A percentile compares a stretch with the other conserved stretches of the same genome.
phyloP scores from a whole-genome alignment of 805 yeast genomes.

The Saccharomycopsis malanga region DNA sequence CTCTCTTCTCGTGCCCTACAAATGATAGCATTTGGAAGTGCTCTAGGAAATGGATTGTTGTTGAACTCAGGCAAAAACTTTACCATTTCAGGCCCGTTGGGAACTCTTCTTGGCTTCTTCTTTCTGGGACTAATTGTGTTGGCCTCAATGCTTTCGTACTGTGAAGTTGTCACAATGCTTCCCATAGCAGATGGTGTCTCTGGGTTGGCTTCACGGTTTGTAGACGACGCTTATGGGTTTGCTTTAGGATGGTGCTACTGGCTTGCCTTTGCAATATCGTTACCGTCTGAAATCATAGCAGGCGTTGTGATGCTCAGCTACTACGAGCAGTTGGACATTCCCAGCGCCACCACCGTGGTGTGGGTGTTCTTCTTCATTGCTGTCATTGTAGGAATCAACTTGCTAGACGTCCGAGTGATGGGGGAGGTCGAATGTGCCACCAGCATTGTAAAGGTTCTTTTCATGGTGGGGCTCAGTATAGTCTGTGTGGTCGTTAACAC shows the following conservation, averaged over 20 bases:
- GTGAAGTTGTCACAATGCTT: slow-evolving; percentile 76
- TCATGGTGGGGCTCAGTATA: slow-evolving; percentile 49
- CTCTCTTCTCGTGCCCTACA: slow-evolving; percentile 61
- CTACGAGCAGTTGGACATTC: slow-evolving; percentile 46
- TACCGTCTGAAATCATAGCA: slow-evolving; percentile 77
- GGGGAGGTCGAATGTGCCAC: slow-evolving; percentile 68
- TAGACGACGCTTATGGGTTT: slow-evolving; percentile 72
- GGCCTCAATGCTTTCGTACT: slow-evolving; percentile 64
- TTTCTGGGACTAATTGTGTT: slow-evolving; percentile 60
- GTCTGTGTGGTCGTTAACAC: slow-evolving; percentile 57
- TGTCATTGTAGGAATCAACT: slow-evolving; percentile 41
- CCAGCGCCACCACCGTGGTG: slow-evolving; percentile 49
- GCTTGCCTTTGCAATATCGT: slow-evolving; percentile 59
- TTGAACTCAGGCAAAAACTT: slow-evolving; percentile 67
- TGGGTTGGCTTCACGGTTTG: slow-evolving; percentile 65
- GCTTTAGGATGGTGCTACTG: slow-evolving; percentile 70
- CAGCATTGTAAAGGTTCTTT: slow-evolving; percentile 49
- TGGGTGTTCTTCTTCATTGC: slow-evolving; percentile 57
- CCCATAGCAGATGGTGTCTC: slow-evolving; percentile 74
- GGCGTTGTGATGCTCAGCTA: slow-evolving; percentile 68
- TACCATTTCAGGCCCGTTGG: slow-evolving; percentile 73
- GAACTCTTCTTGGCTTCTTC: slow-evolving; percentile 59
- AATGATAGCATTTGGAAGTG: slow-evolving; percentile 73
- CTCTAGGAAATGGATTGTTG: slow-evolving; percentile 69
- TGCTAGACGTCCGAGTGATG: slow-evolving; percentile 62